Evolutionary conservation across 371 early-diverging fungal genomes (phyloP).

Genomic region (Actinomortierella ambigua): DNA sequence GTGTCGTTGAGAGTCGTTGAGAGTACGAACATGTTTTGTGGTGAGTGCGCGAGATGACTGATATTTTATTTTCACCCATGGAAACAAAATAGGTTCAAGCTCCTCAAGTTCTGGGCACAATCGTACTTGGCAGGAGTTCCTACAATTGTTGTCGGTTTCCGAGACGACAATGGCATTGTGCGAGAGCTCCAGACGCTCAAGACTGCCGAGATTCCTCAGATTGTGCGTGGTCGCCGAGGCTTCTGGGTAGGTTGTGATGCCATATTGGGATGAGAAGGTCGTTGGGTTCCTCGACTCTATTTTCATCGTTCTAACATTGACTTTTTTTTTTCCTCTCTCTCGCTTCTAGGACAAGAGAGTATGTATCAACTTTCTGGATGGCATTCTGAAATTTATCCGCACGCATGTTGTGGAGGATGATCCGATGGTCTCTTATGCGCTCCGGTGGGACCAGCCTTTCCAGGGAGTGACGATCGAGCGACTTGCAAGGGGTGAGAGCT

Average conservation of each 20-base stretch:
- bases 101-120: slow-evolving; percentile 91
- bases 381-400: slow-evolving; percentile 50
- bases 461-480: slow-evolving; percentile 18
- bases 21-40: too few relatives aligned
- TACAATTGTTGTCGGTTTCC: slow-evolving; percentile 81
- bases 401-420: slow-evolving; percentile 40
- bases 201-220: slow-evolving; percentile 83
- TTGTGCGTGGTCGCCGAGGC: slow-evolving; percentile 62
- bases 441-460: slow-evolving; percentile 24
- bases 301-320: too few relatives aligned
- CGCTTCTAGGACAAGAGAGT: slow-evolving; percentile 52
- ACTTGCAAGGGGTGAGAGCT: slow-evolving; percentile 11
- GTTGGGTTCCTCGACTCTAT: too few relatives aligned
- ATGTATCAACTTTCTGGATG: slow-evolving; percentile 67
- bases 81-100: slow-evolving; percentile 63
- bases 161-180: slow-evolving; percentile 76
- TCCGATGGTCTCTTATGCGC: slow-evolving; percentile 31
- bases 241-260: slow-evolving; percentile 61
- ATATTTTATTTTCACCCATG: too few relatives aligned
- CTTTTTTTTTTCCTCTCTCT: too few relatives aligned
- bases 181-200: slow-evolving; percentile 60
- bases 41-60: too few relatives aligned
- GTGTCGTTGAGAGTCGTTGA: too few relatives aligned
- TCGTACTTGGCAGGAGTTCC: slow-evolving; percentile 91
- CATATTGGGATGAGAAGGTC: background rate